phyloP scores from a whole-genome alignment of 2,329 filamentous ascomycete genomes.

The Penicillium sp. region DNA sequence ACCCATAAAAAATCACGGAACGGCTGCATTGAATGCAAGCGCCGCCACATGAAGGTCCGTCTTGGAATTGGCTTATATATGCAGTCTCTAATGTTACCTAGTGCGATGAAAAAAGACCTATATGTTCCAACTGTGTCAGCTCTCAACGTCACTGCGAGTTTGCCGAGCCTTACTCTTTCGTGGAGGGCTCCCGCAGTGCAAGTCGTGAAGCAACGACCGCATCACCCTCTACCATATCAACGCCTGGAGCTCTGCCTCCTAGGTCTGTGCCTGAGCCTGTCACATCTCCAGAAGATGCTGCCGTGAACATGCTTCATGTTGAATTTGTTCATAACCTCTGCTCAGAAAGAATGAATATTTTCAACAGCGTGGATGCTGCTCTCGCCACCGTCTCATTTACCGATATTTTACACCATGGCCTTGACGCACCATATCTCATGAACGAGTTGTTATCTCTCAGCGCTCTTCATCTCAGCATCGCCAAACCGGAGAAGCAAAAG shows the following conservation, averaged over 20 bases:
- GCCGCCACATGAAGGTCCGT: slow-evolving; percentile 40
- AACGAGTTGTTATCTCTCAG: slow-evolving; percentile 51
- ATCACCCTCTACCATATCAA: slow-evolving; percentile 1
- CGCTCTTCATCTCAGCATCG: slow-evolving; percentile 46
- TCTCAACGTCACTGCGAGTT: slow-evolving; percentile 24
- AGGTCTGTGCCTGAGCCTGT: neutral
- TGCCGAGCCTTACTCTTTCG: neutral
- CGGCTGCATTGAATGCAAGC: slow-evolving; percentile 42
- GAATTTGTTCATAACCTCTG: slow-evolving; percentile 31
- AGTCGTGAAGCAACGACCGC: neutral
- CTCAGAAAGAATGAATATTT: slow-evolving; percentile 6
- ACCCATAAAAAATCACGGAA: slow-evolving; percentile 39
- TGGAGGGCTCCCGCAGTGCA: neutral
- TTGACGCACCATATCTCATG: slow-evolving; percentile 47
- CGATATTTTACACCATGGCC: slow-evolving; percentile 3
- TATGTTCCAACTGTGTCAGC: slow-evolving; percentile 35
- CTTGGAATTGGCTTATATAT: neutral
- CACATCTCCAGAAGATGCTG: slow-evolving; percentile 7
- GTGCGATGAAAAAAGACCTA: slow-evolving; percentile 37
- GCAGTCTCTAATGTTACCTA: slow-evolving; percentile 12
- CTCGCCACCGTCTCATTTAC: neutral
- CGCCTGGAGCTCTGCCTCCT: neutral
- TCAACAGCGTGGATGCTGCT: neutral
- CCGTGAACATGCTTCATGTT: slow-evolving; percentile 33
- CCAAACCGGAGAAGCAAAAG: slow-evolving; percentile 37